Conservation (phyloP, 2,329 filamentous ascomycete genomes). For the Coniosporium tulheliwenetii region DNA sequence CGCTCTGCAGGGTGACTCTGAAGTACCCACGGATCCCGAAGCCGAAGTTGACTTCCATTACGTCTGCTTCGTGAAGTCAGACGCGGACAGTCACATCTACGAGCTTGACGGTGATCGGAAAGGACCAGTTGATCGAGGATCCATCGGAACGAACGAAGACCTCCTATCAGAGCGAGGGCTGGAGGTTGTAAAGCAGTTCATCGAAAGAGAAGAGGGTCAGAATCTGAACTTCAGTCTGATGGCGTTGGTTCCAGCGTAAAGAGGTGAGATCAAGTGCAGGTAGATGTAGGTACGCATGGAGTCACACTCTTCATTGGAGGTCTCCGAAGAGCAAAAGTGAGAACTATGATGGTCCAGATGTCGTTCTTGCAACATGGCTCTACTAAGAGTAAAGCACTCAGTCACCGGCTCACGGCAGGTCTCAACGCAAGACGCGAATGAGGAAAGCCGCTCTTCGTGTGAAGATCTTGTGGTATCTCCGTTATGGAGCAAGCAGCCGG, state of each 20-base stretch:
- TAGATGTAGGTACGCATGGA: conserved; percentile 35
- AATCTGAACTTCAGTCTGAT: conserved; percentile 15
- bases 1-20: conserved; percentile 12
- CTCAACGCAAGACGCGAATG: conserved; percentile 31
- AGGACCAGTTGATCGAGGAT: conserved; percentile 15
- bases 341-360: conserved; percentile 38
- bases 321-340: conserved; percentile 30
- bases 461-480: conserved; percentile 27
- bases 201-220: conserved; percentile 5
- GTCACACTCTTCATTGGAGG: conserved; percentile 32
- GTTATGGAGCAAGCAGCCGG: conserved; percentile 29
- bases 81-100: conserved; percentile 11
- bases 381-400: conserved; percentile 17
- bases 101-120: conserved; percentile 17
- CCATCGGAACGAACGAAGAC: conserved; percentile 8
- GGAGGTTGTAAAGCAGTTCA: conserved; percentile 10
- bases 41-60: conserved; percentile 20
- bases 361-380: conserved; percentile 32
- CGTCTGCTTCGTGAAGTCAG: conserved; percentile 16
- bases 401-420: conserved; percentile 22
- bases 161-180: conserved; percentile 10
- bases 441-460: conserved; percentile 25
- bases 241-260: conserved; percentile 9
- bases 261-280: too few species aligned
- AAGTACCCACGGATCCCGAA: conserved; percentile 12